These are phyloP conservation scores for Sechiopsis laciniata DNA, from an alignment of 306 rosid species.

Conservation along the genomic window DNA sequence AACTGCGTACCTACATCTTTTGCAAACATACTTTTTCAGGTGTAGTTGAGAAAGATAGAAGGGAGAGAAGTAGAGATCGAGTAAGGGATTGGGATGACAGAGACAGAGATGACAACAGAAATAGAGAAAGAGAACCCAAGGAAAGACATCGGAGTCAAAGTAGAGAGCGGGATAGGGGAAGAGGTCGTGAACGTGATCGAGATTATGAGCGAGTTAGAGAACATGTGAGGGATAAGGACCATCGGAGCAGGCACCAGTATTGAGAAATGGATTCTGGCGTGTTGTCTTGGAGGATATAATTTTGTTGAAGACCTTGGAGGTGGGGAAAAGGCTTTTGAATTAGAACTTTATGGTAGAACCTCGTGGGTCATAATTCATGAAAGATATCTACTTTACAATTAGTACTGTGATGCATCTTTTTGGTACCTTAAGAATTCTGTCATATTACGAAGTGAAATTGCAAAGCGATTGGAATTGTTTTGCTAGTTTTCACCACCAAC, in stretches of 20 bases:
- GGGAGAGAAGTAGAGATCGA: conserved; percentile 77
- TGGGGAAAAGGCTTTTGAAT: background rate
- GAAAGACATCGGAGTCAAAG: conserved; percentile 68
- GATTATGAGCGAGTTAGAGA: conserved; percentile 43
- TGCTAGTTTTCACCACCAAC: background rate
- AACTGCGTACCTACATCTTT: background rate
- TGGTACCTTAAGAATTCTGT: background rate
- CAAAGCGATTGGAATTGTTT: conserved; percentile 1
- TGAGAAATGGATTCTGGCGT: background rate
- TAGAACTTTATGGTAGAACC: background rate
- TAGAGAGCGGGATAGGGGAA: conserved; percentile 70
- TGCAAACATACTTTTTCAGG: conserved; percentile 38
- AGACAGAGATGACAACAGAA: conserved; percentile 43
- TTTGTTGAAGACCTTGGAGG: conserved; percentile 1
- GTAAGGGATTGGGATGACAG: conserved; percentile 65
- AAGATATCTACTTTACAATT: background rate
- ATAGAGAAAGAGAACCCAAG: conserved; percentile 52
- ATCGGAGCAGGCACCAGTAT: conserved; percentile 37
- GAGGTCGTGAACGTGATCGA: conserved; percentile 45
- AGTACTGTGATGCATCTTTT: background rate
- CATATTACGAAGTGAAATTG: background rate
- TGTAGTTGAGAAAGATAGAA: conserved; percentile 56
- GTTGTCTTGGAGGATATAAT: background rate
- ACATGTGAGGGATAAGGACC: conserved; percentile 47
- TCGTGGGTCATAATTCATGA: background rate